Base-by-base conservation (phyloP, 331 rosid species). In the Malus hybrid region DNA sequence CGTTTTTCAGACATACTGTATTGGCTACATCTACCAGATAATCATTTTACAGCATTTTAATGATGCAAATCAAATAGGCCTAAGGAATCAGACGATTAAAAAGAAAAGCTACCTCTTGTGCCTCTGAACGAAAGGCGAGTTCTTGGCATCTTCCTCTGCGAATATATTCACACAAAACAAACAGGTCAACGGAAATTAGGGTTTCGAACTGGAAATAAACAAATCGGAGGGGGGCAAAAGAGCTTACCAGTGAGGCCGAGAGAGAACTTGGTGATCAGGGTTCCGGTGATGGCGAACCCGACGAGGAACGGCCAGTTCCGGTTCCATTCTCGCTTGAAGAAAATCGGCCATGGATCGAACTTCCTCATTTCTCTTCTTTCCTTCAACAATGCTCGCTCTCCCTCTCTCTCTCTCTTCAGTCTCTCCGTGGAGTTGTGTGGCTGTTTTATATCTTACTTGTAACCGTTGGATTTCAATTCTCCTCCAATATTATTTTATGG, bases 301-400 rank as follows among this genome's bases (percentile, higher is more conserved):
- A 85, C 96, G 9, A 94, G 76, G 79, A 94, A 94, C 5, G 99
- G 97, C 99, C 96, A 92, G 76, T 78, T 94, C 34, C 96, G 85
- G 15, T 81, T 87, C 95, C 93, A 90, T 77, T 94, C 96, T 9
- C 97, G 87, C 93, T 80, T 88, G 93, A 92, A 91, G 91, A 94
- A 92, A 54, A 94, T 78, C 2, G 99, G 90, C 99, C 97, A 94
- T 5, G 95, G 96, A 85, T 94, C 97, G 86, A 94, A 90, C 67
- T 78, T 76, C 78, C 83, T 50, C 98, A 90, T 84, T 22, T 65
- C 42, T 48, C 24, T 8, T 68, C 60, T 7, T 27, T 55, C 46
- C 54, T 63, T 32, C 48, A 46, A 22, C 48, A 0, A 54, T n/a
- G 1, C 34, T 65, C 70, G 12, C 50, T 27, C 48, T 20, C 3